Conservation (phyloP, 177 flowering plant genomes). For the Vitis hybrid region DNA sequence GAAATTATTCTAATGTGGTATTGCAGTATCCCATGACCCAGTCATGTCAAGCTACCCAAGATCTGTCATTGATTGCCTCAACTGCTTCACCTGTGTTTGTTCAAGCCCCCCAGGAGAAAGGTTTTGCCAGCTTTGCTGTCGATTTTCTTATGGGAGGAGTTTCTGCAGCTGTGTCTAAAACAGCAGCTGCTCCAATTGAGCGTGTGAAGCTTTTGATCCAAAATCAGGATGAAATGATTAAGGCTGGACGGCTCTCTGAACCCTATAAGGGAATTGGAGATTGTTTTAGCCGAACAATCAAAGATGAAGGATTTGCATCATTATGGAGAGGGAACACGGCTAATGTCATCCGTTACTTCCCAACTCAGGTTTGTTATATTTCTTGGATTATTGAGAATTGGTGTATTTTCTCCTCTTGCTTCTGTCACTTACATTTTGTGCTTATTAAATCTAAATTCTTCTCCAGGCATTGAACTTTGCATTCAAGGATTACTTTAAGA, state of each 20-base stretch:
- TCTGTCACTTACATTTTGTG: not conserved
- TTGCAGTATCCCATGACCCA: constrained; percentile 35
- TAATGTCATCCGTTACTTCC: constrained; percentile 92
- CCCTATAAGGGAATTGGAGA: constrained; percentile 95
- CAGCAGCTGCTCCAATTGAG: constrained; percentile 94
- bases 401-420: not conserved
- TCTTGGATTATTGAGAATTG: not conserved
- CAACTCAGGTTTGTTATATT: constrained; percentile 70
- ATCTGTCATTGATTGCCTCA: constrained; percentile 36
- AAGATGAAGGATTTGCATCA: constrained; percentile 66
- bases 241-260: constrained; percentile 76
- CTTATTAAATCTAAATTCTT: constrained; percentile 1
- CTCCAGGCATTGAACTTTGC: constrained; percentile 88
- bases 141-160: constrained; percentile 96
- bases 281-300: constrained; percentile 67
- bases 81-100: constrained; percentile 55
- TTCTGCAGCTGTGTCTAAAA: constrained; percentile 91
- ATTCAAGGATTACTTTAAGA: constrained; percentile 91
- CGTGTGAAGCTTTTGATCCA: constrained; percentile 91
- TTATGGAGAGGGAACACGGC: constrained; percentile 95
- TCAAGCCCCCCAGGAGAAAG: constrained; percentile 75
- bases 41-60: constrained; percentile 26
- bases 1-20: constrained; percentile 49
- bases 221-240: constrained; percentile 89
- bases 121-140: constrained; percentile 53